Evolutionary conservation across 1,139 yeast species (phyloP), one percentile per base, ranked within the genome.

Genomic region (Suhomyces terraborum): DNA sequence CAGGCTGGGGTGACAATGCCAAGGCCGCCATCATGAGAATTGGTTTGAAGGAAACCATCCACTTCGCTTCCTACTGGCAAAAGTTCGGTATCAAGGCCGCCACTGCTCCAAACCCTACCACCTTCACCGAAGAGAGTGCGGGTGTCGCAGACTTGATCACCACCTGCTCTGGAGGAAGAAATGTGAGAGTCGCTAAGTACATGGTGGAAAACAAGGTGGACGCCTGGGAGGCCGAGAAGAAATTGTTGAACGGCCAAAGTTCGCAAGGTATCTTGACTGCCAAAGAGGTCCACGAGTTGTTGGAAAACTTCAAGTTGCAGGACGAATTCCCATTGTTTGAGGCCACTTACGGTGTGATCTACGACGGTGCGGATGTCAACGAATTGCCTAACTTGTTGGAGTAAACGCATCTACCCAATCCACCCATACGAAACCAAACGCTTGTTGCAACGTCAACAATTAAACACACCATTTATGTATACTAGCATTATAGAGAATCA

Each of bases 61-160:
- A 62, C 50, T 73, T 73, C 56, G 73, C 77, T 14, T 63, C 69
- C 10, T 69, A 70, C 61, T 69, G 68, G 60, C 52, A 69, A 52
- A 79, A 79, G 65, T 91, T 91, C 64, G 94, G 95, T 38, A 77
- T 81, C 56, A 61, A 61, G 50, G 77, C 77, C 51, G 79, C 79
- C 60, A 85, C 93, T 25, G 78, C 77, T 43, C 82, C 88, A 48
- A 71, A 79, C 54, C 77, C 86, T 36, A 73, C 80, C 49, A 89
- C 98, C 28, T 88, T 88, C 66, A 86, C 95, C 47, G 87, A 82
- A 62, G 97, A 91, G 69, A 77, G 87, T 52, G 95, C 96, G 17
- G 98, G 98, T 68, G 96, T 91, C 32, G 98, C 98, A 27, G 98
- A 91, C 67, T 77, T 91, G 60, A 89, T 91, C 67, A 91, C 98